Base-by-base conservation (phyloP, 805 yeast genomes). In the Isabelozyma rhagii region DNA sequence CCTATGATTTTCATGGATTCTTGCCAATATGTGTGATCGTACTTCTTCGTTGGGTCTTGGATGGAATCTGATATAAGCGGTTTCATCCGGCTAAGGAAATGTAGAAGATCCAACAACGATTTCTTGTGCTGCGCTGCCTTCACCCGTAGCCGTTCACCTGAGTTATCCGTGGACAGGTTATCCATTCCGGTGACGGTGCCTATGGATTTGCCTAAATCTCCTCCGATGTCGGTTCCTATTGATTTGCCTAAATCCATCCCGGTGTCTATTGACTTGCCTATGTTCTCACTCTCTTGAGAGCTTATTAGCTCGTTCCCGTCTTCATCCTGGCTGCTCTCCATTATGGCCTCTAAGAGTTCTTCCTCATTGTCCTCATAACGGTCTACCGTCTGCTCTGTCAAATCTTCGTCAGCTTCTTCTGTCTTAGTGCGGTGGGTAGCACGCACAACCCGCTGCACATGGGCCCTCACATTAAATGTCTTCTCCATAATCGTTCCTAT, bases 11-110 rank as follows among this genome's bases (percentile, higher is more conserved):
- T 49, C 31, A 75, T 53, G 43, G 80, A 59, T 13, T 63, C 57
- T 2, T 47, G 49, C 91, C 90, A 86, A 48, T 82, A 83, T 3
- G 74, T 72, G 55, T 67, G 81, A 8, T 67, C 54, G 57, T 82
- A 84, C 39, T 60, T 63, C 55, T 71, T 76, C 10, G 58, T 55
- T 0, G 81, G 78, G 27, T 68, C 52, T 7, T 72, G 72, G n/a
- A 74, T 56, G 10, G 74, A 51, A 48, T 77, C 72, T 27, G 61
- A 52, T 15, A 71, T 49, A 10, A 70, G 51, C 17, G 67, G 67
- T 46, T 62, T 65, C 28, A 69, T 47, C 21, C 61, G 61, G 11
- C 63, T 61, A 41, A 79, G 52, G 46, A 67, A 71, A 7, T 55
- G 46, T 4, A 67, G 42, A 29, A 74, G 52, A 6, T 60, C 51